phyloP scores from a whole-genome alignment of 2,329 filamentous ascomycete species.

The Diaporthe eres region DNA sequence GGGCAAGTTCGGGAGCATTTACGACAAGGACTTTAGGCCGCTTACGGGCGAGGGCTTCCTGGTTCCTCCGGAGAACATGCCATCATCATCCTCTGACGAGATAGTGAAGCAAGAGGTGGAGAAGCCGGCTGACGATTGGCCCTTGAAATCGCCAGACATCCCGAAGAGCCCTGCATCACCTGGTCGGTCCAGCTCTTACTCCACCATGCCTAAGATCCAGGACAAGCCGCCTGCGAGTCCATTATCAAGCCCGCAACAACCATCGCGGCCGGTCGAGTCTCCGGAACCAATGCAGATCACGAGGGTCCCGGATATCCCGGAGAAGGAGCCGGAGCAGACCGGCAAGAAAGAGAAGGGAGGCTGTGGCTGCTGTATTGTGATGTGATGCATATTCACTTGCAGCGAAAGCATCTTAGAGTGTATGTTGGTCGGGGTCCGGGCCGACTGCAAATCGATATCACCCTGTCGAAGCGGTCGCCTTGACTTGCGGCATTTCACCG shows the following conservation, averaged over 20 bases:
- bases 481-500: background rate
- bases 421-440: no score
- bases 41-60: constrained; percentile 76
- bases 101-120: constrained; percentile 50
- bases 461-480: background rate
- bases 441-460: background rate
- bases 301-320: constrained; percentile 63
- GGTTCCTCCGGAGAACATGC: constrained; percentile 53
- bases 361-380: constrained; percentile 81
- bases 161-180: constrained; percentile 64
- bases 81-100: constrained; percentile 46
- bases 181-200: constrained; percentile 67
- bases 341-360: constrained; percentile 69
- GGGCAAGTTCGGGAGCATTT: constrained; percentile 86
- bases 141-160: constrained; percentile 62
- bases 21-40: constrained; percentile 89
- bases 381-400: constrained; percentile 65
- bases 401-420: background rate
- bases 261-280: constrained; percentile 57
- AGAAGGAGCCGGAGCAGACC: constrained; percentile 67
- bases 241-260: constrained; percentile 62
- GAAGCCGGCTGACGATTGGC: constrained; percentile 68
- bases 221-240: constrained; percentile 58
- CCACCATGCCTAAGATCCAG: constrained; percentile 73
- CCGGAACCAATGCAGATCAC: constrained; percentile 51